phyloP scores from a whole-genome alignment of 2,329 filamentous ascomycete species.

The Fusarium nematophilum region DNA sequence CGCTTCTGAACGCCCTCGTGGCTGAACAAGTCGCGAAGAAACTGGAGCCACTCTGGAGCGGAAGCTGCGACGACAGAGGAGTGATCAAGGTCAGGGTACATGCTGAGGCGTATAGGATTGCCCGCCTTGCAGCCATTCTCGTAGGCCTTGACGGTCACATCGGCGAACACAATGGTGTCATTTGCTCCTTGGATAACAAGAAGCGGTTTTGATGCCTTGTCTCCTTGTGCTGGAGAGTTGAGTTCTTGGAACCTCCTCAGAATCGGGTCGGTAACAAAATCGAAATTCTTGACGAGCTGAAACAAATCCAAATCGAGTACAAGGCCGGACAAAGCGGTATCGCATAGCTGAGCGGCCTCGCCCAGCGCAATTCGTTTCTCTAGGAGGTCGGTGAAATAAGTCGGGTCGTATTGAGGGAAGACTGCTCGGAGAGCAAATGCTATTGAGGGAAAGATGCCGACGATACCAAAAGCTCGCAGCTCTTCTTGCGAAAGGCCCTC shows the following conservation, averaged over 20 bases:
- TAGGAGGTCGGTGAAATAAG: neutral
- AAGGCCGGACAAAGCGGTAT: neutral
- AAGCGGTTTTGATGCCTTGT: neutral
- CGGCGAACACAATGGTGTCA: neutral
- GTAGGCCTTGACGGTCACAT: neutral
- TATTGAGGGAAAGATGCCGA: neutral
- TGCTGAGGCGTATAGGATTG: neutral
- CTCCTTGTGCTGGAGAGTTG: neutral
- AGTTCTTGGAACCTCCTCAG: neutral
- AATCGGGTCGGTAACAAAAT: neutral
- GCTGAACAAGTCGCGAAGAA: too few relatives aligned
- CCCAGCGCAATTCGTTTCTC: neutral
- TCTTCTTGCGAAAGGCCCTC: neutral
- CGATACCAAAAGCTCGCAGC: neutral
- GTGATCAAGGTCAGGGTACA: neutral
- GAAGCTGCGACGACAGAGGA: neutral
- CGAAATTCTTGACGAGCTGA: neutral
- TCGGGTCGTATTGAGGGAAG: neutral
- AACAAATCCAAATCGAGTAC: neutral
- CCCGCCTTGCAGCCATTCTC: neutral
- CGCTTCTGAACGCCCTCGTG: too few relatives aligned
- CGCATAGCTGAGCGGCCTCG: neutral
- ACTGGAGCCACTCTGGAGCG: neutral
- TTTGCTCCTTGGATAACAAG: neutral
- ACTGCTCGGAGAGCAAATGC: neutral